Evolutionary conservation across 2,329 filamentous ascomycete species (phyloP), one percentile per base, ranked within the genome.

Genomic region (Rhynchosporium graminicola): DNA sequence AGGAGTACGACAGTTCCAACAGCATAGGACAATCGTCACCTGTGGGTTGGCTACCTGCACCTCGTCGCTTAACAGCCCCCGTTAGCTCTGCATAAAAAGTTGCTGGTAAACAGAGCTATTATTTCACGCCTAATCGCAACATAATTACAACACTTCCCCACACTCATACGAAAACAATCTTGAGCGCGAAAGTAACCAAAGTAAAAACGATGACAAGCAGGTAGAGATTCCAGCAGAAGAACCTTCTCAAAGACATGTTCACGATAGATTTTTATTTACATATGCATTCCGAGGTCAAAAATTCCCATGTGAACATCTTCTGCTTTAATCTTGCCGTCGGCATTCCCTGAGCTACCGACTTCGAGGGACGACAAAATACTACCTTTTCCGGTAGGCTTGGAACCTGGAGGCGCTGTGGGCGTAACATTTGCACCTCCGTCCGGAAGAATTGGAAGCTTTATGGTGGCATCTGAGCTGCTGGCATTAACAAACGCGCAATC

Each of bases 401-500:
- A 20, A 8, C 33, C 40, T 5, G 51, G 51, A 54, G 33, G 28
- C 6, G 42, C 56, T 29, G 56, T 59, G 6, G 62, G 62, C 43
- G 57, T 60, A 7, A 63, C 62, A 42, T 12, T 46, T 15, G 58
- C 58, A 9, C 62, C 62, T 31, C 57, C 36, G 15, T 54, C 51
- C 9, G 51, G 51, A 10, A 54, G 2, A 54, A 28, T 38, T 15
- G 65, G 57, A 9, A 33, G 42, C 1, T 43, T 42, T 10, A 50
- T 33, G 1, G 29, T 55, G 9, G 51, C 58, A 59, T 68, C 59
- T 8, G 64, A 67, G 31, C 60, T 64, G 4, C 51, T 63, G 1
- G 64, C 58, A 61, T 70, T 70, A 26, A 68, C 65, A 59, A 67
- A 66, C 3, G 60, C 28, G 51, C 71, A 72, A 56, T 66, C 66